Conservation (phyloP, 2,329 filamentous ascomycete genomes). For the Aspergillus novoparasiticus region DNA sequence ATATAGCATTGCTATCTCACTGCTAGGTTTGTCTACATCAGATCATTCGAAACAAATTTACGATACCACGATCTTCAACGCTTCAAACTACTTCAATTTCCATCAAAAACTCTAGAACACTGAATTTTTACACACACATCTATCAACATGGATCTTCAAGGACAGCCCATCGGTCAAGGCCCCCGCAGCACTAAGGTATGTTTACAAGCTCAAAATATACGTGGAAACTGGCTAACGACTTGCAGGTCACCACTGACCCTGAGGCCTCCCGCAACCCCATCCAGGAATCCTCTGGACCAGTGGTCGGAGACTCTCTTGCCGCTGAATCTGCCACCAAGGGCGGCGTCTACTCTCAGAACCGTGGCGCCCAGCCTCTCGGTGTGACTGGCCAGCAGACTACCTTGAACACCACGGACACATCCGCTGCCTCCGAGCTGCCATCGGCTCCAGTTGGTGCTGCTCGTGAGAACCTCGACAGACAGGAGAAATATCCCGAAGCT, state of each 20-base stretch:
- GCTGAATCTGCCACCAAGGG: conserved; percentile 66
- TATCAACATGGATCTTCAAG: conserved; percentile 44
- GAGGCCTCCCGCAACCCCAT: conserved; percentile 53
- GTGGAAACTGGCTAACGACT: not conserved
- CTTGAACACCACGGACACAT: conserved; percentile 59
- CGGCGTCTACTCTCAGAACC: conserved; percentile 65
- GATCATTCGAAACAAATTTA: not conserved
- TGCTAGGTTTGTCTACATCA: not conserved
- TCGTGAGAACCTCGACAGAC: conserved; percentile 47
- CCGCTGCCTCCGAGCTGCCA: conserved; percentile 53
- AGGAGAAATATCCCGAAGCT: conserved; percentile 46
- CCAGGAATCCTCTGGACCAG: conserved; percentile 64
- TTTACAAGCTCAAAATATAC: not conserved
- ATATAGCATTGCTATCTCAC: conserved; percentile 26
- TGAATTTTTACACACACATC: not conserved
- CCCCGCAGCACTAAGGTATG: conserved; percentile 40
- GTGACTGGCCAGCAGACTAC: conserved; percentile 58
- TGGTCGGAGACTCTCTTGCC: conserved; percentile 72
- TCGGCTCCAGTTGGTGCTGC: conserved; percentile 50
- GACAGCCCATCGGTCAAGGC: conserved; percentile 36
- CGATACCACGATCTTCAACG: not conserved
- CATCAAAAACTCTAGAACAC: not conserved
- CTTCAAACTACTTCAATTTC: not conserved
- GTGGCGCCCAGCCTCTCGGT: conserved; percentile 51
- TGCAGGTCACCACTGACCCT: conserved; percentile 50